Evolutionary conservation across 1,284 basidiomycete genomes (phyloP), one percentile per base, ranked within the genome.

Genomic region (Naganishia liquefaciens): DNA sequence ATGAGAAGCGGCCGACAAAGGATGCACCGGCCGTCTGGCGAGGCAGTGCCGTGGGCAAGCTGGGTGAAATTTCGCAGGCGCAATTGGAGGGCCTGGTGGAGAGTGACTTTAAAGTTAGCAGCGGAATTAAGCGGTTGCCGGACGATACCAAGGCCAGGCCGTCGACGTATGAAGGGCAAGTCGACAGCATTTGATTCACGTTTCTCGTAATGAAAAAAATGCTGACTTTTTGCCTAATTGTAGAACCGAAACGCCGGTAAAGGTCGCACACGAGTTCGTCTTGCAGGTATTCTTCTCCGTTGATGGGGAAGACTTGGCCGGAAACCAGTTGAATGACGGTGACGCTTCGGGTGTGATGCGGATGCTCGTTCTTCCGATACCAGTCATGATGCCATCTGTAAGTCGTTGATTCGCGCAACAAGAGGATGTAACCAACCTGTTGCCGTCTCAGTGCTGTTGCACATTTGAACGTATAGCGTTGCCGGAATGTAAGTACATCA

Each of bases 241-340:
- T 53, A 77, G 75, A 1, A 75, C 75, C 6, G 73, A 76, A 55
- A 77, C 77, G 11, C 77, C 77, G 0, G 74, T 79, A 30, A 65
- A 71, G n/a, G 76, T 79, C 4, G 63, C 63, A 1, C 77, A 79
- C 64, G 68, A 74, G 23, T 58, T 78, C 25, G 60, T 72, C 3
- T 64, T 78, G 11, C 75, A 79, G 49, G 70, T 77, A n/a, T 77
- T 74, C 68, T 79, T 76, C 66, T 75, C 74, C 2, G 68, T 79
- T 2, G 71, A 74, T 13, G 76, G 75, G 6, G 67, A 74, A 62
- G 68, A 67, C 27, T 71, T 75, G 11, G 21, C 64, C 17, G 69
- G 69, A 5, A 28, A 52, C 27, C 50, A 60, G 13, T 27, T 67
- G 5, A 43, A 62, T 7, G 63, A 64, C 17, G 67, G 64, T 33